Percentiles rank a stretch among this genome's conserved stretches.
Conservation (phyloP, 2,329 filamentous ascomycete genomes). For the Colletotrichum magnum region DNA sequence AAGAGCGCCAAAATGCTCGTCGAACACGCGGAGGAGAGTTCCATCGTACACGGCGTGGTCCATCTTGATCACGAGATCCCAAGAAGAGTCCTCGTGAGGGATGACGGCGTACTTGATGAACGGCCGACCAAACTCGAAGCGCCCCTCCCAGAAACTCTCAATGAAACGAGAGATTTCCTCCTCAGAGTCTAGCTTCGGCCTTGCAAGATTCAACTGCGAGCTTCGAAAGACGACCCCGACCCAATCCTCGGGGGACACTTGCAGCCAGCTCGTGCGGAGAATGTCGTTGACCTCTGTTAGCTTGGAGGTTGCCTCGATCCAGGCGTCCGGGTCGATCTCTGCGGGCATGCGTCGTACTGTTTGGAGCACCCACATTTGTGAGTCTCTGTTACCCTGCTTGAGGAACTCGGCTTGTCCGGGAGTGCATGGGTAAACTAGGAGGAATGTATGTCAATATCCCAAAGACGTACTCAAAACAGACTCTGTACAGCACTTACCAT, state of each 20-base stretch:
- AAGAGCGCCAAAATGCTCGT: constrained; percentile 50
- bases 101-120: constrained; percentile 53
- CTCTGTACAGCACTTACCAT: constrained; percentile 16
- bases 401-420: constrained; percentile 50
- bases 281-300: constrained; percentile 45
- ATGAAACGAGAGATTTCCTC: constrained; percentile 44
- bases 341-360: constrained; percentile 44
- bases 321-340: constrained; percentile 40
- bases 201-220: constrained; percentile 36
- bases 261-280: constrained; percentile 44
- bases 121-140: constrained; percentile 50
- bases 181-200: constrained; percentile 40
- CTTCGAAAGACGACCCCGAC: constrained; percentile 43
- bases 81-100: constrained; percentile 41
- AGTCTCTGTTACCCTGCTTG: constrained; percentile 43
- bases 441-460: too few species aligned
- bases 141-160: constrained; percentile 44
- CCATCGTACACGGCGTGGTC: constrained; percentile 53
- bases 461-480: too few species aligned
- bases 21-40: constrained; percentile 54
- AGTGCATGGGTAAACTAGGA: constrained; percentile 47
- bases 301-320: constrained; percentile 41
- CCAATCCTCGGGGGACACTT: constrained; percentile 40
- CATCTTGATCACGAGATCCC: constrained; percentile 51
- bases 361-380: constrained; percentile 46